These are phyloP conservation scores for Peronosclerospora sorghi DNA, from an alignment of 352 stramenopile species.

Conservation along the genomic window DNA sequence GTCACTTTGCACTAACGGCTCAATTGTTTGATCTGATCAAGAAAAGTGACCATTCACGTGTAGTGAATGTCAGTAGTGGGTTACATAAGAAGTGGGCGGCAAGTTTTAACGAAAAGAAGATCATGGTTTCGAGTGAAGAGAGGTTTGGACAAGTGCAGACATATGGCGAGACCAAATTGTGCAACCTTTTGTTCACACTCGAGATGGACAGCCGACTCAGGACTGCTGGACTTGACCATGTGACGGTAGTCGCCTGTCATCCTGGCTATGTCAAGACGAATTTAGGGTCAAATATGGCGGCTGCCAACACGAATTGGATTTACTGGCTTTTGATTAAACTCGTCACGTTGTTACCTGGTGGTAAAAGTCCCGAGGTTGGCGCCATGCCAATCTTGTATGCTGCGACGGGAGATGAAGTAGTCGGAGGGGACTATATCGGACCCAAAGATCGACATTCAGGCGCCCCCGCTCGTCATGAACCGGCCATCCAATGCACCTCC, in stretches of 20 bases:
- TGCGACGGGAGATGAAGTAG: constrained; percentile 11
- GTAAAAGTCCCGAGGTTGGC: constrained; percentile 13
- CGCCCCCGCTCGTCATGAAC: constrained; percentile 21
- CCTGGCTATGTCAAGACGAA: constrained; percentile 29
- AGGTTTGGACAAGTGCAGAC: constrained; percentile 23
- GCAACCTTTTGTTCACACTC: constrained; percentile 36
- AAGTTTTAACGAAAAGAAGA: constrained; percentile 17
- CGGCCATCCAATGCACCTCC: constrained; percentile 20
- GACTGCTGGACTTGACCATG: constrained; percentile 8
- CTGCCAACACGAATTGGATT: constrained; percentile 17
- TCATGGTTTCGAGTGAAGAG: constrained; percentile 18
- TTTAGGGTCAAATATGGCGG: constrained; percentile 8
- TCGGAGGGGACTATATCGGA: constrained; percentile 18
- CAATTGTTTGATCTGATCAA: constrained; percentile 31
- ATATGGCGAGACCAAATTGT: constrained; percentile 39
- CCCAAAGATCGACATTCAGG: constrained; percentile 11
- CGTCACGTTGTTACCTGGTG: constrained; percentile 10
- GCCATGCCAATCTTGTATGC: constrained; percentile 17
- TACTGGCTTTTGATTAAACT: constrained; percentile 15
- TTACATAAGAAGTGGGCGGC: constrained; percentile 14
- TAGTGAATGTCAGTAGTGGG: constrained; percentile 28
- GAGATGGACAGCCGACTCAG: constrained; percentile 31
- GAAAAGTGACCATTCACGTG: constrained; percentile 8
- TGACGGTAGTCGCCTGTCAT: constrained; percentile 19
- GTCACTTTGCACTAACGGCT: constrained; percentile 38